Conservation (phyloP, 306 rosid species). For the Cicer arietinum region DNA sequence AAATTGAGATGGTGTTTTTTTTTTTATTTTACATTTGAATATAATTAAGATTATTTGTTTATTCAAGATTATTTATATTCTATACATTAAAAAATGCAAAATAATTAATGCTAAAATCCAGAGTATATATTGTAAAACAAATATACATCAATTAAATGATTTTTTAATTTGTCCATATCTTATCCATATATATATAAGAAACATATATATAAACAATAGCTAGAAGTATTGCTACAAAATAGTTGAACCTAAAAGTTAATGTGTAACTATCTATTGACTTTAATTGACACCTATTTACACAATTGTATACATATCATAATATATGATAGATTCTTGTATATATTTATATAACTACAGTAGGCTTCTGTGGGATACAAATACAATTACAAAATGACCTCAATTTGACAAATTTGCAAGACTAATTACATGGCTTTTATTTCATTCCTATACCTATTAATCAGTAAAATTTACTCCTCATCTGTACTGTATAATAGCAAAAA, state of each 20-base stretch:
- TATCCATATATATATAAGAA: no score
- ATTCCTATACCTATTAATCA: not conserved
- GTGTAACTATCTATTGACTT: not conserved
- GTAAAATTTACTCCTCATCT: constrained; percentile 6
- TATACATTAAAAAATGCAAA: not conserved
- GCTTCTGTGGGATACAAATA: not conserved
- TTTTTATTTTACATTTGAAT: not conserved
- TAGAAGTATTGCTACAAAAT: not conserved
- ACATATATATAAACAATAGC: not conserved
- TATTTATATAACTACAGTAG: not conserved
- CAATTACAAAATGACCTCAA: not conserved
- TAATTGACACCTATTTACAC: not conserved
- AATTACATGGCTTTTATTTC: constrained; percentile 19
- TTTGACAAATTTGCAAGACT: constrained; percentile 11
- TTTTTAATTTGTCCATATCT: no score
- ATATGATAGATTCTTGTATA: not conserved
- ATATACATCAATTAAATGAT: not conserved
- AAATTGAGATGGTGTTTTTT: not conserved
- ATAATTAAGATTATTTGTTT: not conserved
- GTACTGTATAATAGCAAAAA: constrained; percentile 12
- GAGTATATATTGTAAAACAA: not conserved
- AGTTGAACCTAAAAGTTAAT: not conserved
- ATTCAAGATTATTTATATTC: not conserved
- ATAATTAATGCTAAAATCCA: not conserved
- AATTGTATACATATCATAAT: not conserved